phyloP scores from a whole-genome alignment of 2,329 filamentous ascomycete genomes.

The Botrytis sinoallii region DNA sequence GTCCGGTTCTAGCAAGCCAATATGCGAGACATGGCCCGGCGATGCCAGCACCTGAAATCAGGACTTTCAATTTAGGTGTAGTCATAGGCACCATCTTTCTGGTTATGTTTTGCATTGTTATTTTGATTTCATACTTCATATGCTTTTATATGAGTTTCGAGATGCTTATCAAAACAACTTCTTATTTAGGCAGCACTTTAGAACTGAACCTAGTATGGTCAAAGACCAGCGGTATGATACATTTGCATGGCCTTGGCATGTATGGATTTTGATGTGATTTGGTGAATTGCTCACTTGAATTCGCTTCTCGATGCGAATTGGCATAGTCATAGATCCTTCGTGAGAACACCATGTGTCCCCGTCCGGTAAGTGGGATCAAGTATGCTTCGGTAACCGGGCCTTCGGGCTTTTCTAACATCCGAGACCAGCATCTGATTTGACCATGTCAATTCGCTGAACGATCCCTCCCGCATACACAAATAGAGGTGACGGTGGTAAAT shows the following conservation, averaged over 20 bases:
- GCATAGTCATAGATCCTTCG: not conserved
- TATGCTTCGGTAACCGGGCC: not conserved
- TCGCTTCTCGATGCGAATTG: not conserved
- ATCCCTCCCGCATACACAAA: not conserved
- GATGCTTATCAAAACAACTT: not conserved
- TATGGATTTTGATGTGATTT: not conserved
- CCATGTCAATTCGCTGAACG: not conserved
- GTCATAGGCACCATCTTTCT: not conserved
- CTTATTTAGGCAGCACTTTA: not conserved
- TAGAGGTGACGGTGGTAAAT: not conserved
- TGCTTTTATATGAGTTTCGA: not conserved
- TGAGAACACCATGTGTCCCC: not conserved
- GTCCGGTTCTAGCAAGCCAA: constrained; percentile 43
- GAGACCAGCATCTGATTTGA: not conserved
- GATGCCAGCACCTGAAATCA: constrained; percentile 40
- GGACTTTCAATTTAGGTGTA: constrained; percentile 26
- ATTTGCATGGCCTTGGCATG: not conserved
- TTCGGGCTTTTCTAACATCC: not conserved
- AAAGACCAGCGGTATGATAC: not conserved
- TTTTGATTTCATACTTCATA: not conserved
- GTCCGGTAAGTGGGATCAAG: not conserved
- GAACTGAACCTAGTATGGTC: not conserved
- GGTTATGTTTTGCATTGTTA: not conserved
- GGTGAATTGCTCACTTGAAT: not conserved
- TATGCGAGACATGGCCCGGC: constrained; percentile 46